Evolutionary conservation across 768 basidiomycete species (phyloP).

Genomic region (Hygrophorus pudorinus): DNA sequence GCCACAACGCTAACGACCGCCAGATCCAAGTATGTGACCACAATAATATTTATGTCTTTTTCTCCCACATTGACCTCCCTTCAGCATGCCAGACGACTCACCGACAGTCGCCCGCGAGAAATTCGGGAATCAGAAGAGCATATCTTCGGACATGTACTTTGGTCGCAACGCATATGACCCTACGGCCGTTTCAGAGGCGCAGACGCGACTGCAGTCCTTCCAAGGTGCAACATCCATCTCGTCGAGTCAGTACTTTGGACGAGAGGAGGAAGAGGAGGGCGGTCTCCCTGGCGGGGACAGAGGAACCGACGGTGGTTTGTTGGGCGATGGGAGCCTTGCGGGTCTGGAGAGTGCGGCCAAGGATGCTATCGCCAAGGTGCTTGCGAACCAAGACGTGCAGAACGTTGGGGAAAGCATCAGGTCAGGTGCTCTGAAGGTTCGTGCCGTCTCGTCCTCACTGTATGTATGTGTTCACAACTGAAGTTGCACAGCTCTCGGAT

Average conservation of each 20-base stretch:
- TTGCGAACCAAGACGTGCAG: slow-evolving; percentile 84
- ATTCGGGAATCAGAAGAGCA: slow-evolving; percentile 88
- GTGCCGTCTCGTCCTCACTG: slow-evolving; percentile 13
- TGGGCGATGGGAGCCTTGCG: slow-evolving; percentile 51
- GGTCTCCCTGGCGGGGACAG: slow-evolving; percentile 27
- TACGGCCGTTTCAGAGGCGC: slow-evolving; percentile 58
- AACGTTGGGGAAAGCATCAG: slow-evolving; percentile 73
- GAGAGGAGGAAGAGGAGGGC: slow-evolving; percentile 61
- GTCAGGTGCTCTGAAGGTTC: slow-evolving; percentile 72
- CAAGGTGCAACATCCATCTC: slow-evolving; percentile 90
- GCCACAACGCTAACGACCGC: slow-evolving; percentile 15
- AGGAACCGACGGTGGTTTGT: slow-evolving; percentile 18
- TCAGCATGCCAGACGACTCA: slow-evolving; percentile 37
- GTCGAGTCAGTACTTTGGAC: slow-evolving; percentile 93
- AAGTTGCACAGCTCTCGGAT: slow-evolving; percentile 38
- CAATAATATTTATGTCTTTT: not conserved
- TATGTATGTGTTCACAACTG: slow-evolving; percentile 5
- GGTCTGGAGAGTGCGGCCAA: slow-evolving; percentile 53
- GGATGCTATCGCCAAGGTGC: slow-evolving; percentile 63
- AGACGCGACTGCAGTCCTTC: slow-evolving; percentile 74
- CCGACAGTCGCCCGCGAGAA: slow-evolving; percentile 81
- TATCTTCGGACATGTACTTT: slow-evolving; percentile 98
- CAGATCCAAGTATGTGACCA: slow-evolving; percentile 22
- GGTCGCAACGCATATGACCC: slow-evolving; percentile 85
- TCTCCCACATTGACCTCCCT: not conserved